Base-by-base conservation (phyloP, 371 early-diverging fungal species). In the Mucor racemosus region DNA sequence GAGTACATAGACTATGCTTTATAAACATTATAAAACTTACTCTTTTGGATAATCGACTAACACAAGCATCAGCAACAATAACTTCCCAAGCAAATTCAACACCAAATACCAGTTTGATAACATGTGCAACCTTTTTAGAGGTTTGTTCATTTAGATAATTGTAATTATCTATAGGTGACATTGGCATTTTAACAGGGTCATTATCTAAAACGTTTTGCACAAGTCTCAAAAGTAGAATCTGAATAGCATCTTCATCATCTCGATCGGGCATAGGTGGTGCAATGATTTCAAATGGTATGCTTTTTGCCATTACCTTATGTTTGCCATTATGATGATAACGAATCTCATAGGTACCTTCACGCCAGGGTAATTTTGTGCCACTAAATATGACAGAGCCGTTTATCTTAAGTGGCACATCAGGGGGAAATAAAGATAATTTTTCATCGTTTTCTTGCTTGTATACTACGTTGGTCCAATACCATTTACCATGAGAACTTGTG, bases 51-150 rank as follows among this genome's bases (percentile, higher is more conserved):
- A 73, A 46, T 48, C 60, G 46, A 68, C 76, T 57, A 64, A 81
- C 76, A 42, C 71, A 67, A 34, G 46, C 58, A 36, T 87, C 86
- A n/a, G 84, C 74, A 36, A 76, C 74, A 21, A 93, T 84, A 1
- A 92, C 92, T 48, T 90, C 87, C 79, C 89, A 86, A 4, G 92
- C 85, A 79, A 94, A 93, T 48, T 94, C 94, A 40, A 95, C 82
- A 19, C 90, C 92, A 74, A 88, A 93, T 67, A 90, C 85, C 53
- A 85, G 69, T 42, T 85, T 83, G 64, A 94, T 87, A 5, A 85
- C 90, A 73, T 93, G 88, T 14, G 88, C 91, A 46, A 94, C 80
- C 11, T 91, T 78, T 58, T 83, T 83, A 0, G 92, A 88, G 34
- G 87, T 85, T 7, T 68, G 56, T 60, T 91, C 89, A 60, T 85